phyloP scores from a whole-genome alignment of 1,284 basidiomycete species.

The Cryptococcus sp. region DNA sequence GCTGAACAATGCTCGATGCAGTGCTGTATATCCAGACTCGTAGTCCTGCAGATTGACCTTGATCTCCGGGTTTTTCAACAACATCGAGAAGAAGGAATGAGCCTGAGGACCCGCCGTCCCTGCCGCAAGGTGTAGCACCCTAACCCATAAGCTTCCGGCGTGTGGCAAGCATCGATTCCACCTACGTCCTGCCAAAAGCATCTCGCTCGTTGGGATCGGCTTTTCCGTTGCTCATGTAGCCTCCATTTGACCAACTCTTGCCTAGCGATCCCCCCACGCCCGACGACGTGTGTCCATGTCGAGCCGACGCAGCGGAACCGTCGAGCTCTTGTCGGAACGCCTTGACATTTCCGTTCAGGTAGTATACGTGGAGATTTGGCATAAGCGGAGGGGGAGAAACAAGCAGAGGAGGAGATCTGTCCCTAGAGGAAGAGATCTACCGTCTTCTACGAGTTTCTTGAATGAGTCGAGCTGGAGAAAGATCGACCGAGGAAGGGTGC shows the following conservation, averaged over 20 bases:
- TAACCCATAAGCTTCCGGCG: constrained; percentile 56
- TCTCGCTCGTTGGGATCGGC: constrained; percentile 47
- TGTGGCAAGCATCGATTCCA: constrained; percentile 3
- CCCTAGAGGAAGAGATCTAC: neutral
- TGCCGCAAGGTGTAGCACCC: constrained; percentile 75
- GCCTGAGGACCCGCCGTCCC: constrained; percentile 59
- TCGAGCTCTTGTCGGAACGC: constrained; percentile 77
- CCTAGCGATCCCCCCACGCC: constrained; percentile 49
- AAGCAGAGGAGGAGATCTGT: neutral
- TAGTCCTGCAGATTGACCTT: constrained; percentile 76
- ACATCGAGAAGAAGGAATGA: constrained; percentile 70
- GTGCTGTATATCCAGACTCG: constrained; percentile 85
- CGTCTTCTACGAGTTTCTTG: neutral
- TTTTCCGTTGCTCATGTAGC: constrained; percentile 46
- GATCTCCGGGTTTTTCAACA: constrained; percentile 69
- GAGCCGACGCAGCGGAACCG: constrained; percentile 24
- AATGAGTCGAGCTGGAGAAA: neutral
- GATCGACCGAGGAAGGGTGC: constrained; percentile 28
- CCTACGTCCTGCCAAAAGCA: constrained; percentile 37
- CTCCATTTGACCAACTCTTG: constrained; percentile 55
- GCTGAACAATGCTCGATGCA: constrained; percentile 83
- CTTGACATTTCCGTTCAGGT: constrained; percentile 67
- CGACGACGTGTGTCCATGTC: constrained; percentile 18
- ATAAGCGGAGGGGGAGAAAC: constrained; percentile 18
- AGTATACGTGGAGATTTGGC: constrained; percentile 68